Conservation (phyloP, 2,329 filamentous ascomycete species). For the Stemphylium beticola region DNA sequence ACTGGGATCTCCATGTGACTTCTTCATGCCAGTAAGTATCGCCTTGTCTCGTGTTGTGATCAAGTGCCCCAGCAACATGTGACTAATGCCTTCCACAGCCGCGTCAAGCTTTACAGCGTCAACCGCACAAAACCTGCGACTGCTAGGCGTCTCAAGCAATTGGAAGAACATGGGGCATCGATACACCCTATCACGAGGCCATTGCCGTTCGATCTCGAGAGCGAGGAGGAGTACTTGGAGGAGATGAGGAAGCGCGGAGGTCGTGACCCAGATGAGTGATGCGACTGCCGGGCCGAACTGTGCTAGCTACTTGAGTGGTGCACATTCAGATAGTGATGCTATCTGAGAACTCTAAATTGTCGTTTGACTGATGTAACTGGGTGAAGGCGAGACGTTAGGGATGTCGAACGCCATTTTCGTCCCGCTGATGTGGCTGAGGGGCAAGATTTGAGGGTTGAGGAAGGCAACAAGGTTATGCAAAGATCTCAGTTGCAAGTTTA, state of each 20-base stretch:
- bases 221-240: conserved; percentile 56
- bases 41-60: not conserved
- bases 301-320: no score
- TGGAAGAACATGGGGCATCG: conserved; percentile 57
- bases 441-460: no score
- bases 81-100: conserved; percentile 2
- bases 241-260: conserved; percentile 51
- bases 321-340: no score
- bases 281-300: not conserved
- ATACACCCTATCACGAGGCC: conserved; percentile 63
- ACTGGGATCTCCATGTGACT: conserved; percentile 71
- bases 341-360: no score
- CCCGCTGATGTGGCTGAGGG: no score
- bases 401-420: no score
- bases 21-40: conserved; percentile 60
- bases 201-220: conserved; percentile 57
- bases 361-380: no score
- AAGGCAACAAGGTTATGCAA: no score
- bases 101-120: conserved; percentile 63
- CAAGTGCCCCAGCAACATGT: no score
- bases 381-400: no score
- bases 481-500: no score
- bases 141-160: conserved; percentile 56
- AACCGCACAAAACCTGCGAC: conserved; percentile 61
- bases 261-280: conserved; percentile 53